Conservation (phyloP, 805 yeast species). For the Debaryomyces castellii region DNA sequence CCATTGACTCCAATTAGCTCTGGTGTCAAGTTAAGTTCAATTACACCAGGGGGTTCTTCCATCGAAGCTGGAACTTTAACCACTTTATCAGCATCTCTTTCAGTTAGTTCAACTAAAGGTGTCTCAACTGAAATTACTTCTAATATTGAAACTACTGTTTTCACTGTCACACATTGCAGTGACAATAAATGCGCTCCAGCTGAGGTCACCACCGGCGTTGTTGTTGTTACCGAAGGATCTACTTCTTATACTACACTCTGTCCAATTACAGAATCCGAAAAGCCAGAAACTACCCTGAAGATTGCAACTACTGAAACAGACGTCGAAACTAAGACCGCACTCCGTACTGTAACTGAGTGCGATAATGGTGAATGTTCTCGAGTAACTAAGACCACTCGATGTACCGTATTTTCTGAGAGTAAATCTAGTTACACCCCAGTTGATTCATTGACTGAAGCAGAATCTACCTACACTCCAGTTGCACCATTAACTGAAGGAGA, state of each 20-base stretch:
- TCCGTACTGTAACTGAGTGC: neutral
- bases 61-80: constrained; percentile 9
- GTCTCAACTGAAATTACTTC: neutral
- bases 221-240: constrained; percentile 12
- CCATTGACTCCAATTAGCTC: constrained; percentile 9
- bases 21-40: neutral
- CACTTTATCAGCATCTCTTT: constrained; percentile 22
- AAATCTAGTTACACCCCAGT: neutral
- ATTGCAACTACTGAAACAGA: neutral
- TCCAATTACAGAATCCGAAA: constrained; percentile 12
- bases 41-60: neutral
- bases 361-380: neutral
- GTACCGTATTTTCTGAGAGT: neutral
- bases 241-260: constrained; percentile 23
- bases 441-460: neutral
- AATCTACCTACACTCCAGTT: too few species aligned
- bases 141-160: neutral
- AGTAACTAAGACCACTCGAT: neutral
- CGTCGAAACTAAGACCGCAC: neutral
- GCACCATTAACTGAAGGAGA: too few species aligned
- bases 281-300: neutral
- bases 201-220: constrained; percentile 22
- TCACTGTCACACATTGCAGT: constrained; percentile 23
- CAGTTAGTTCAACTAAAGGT: constrained; percentile 2
- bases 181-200: constrained; percentile 20